A percentile compares a stretch with the other conserved stretches of the same genome.
These are phyloP conservation scores for Lipomyces lipofer DNA, from an alignment of 805 yeast genomes.

Conservation along the genomic window DNA sequence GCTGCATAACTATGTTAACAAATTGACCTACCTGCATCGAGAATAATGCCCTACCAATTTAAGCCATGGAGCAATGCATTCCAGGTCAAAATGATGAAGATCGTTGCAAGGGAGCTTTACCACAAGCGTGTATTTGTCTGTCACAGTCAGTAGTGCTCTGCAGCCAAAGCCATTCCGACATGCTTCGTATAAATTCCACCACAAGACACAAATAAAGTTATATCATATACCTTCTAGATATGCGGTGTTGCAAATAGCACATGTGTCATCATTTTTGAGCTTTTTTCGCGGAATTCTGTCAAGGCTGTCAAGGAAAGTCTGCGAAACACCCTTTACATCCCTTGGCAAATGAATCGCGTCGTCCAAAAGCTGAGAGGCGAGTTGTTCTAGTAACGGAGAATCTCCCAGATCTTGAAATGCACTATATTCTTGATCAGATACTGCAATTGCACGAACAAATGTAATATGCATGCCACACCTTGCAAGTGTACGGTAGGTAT, in stretches of 20 bases:
- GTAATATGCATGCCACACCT: conserved; percentile 11
- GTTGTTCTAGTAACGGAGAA: conserved; percentile 18
- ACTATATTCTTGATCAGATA: too few relatives aligned
- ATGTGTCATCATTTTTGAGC: conserved; percentile 52
- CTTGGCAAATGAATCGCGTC: conserved; percentile 23
- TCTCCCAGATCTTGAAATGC: conserved; percentile 26
- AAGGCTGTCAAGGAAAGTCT: conserved; percentile 69
- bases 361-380: conserved; percentile 20
- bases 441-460: too few relatives aligned
- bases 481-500: conserved; percentile 19
- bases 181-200: background rate
- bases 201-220: background rate
- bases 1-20: conserved; percentile 44
- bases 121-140: conserved; percentile 73
- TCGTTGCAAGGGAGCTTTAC: conserved; percentile 70
- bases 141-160: background rate
- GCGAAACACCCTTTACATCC: conserved; percentile 55
- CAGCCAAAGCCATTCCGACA: too few relatives aligned
- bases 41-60: conserved; percentile 41
- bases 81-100: conserved; percentile 79
- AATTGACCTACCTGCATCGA: too few relatives aligned
- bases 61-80: conserved; percentile 90
- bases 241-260: conserved; percentile 81
- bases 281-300: conserved; percentile 63
- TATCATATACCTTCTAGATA: conserved; percentile 52